Evolutionary conservation across 257 asterid genomes (phyloP).

Genomic region (Solanum megistacrolobum): DNA sequence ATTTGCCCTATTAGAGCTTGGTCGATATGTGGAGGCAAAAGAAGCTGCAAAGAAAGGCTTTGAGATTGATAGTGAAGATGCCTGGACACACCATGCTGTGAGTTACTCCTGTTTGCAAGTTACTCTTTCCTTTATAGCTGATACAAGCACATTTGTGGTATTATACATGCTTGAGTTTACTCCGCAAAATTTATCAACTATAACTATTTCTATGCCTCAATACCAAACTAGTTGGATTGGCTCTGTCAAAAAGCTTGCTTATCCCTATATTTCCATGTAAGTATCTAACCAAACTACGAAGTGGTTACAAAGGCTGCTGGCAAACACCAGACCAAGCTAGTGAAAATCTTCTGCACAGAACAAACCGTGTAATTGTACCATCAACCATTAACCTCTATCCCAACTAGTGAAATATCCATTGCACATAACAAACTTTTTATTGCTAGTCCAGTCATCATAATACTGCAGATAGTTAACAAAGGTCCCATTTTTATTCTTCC

Average conservation of each 20-base stretch:
- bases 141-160: neutral
- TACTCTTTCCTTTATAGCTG: neutral
- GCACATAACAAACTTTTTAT: neutral
- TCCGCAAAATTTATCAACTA: neutral
- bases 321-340: neutral
- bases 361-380: neutral
- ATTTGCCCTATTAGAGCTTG: constrained; percentile 78
- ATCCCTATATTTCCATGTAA: neutral
- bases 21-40: constrained; percentile 69
- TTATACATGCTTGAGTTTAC: neutral
- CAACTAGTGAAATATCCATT: neutral
- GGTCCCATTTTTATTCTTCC: neutral
- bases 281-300: neutral
- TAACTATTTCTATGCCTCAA: neutral
- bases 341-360: neutral
- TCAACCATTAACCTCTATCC: neutral
- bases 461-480: neutral
- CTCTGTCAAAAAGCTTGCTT: neutral
- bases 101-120: constrained; percentile 19
- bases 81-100: constrained; percentile 98
- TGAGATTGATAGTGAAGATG: constrained; percentile 60
- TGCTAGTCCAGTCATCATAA: neutral
- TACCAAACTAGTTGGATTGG: neutral
- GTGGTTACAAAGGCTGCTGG: neutral
- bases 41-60: constrained; percentile 64